Conservation (phyloP, 1,284 basidiomycete genomes). For the Ganoderma sinense region DNA sequence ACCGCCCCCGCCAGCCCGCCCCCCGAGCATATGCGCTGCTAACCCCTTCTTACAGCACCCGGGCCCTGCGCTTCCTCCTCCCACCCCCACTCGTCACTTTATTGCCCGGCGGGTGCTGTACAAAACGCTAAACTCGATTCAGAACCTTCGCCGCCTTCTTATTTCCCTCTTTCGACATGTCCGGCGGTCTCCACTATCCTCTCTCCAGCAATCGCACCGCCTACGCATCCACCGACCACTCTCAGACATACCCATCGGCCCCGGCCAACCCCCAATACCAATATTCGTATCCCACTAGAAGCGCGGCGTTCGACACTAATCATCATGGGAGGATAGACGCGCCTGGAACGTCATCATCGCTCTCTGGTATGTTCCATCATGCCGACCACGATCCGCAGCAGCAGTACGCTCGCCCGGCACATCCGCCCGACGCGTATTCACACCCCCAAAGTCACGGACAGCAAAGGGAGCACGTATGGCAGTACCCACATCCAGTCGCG, state of each 20-base stretch:
- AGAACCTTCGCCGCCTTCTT: constrained; percentile 13
- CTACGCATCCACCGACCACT: constrained; percentile 22
- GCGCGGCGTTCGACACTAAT: constrained; percentile 19
- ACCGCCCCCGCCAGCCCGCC: constrained; percentile 2
- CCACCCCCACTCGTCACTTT: constrained; percentile 21
- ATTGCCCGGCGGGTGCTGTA: constrained; percentile 30
- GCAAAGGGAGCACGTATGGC: constrained; percentile 21
- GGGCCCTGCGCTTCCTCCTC: constrained; percentile 19
- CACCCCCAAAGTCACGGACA: constrained; percentile 19
- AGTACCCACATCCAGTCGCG: constrained; percentile 18
- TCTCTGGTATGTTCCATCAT: constrained; percentile 33
- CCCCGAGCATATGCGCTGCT: constrained; percentile 15
- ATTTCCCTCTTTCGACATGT: constrained; percentile 25
- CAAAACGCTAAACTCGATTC: constrained; percentile 23
- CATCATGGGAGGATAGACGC: constrained; percentile 25
- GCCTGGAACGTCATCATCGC: constrained; percentile 22
- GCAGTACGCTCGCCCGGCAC: constrained; percentile 22
- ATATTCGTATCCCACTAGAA: constrained; percentile 22
- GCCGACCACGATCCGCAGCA: constrained; percentile 29
- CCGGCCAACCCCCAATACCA: constrained; percentile 16
- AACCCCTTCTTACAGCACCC: constrained; percentile 27
- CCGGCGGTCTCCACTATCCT: constrained; percentile 31
- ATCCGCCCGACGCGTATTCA: constrained; percentile 22
- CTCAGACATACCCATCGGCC: constrained; percentile 21
- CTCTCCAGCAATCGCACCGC: constrained; percentile 32